Evolutionary conservation across 257 asterid species (phyloP), one percentile per base, ranked within the genome.

Genomic region (Nyctanthes arbortristis): DNA sequence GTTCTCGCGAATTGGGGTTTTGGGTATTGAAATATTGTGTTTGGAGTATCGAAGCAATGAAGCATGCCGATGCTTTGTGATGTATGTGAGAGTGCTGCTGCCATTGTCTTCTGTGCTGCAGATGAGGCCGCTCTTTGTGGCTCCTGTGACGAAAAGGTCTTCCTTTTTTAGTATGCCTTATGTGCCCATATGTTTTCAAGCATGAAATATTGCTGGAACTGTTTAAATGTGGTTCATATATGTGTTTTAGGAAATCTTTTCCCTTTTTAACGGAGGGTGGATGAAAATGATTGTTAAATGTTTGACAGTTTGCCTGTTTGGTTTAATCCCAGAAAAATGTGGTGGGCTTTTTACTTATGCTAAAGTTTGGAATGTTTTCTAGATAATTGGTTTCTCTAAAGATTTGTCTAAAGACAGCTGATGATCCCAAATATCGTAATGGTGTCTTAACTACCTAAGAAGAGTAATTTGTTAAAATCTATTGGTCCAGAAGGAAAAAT

Each of bases 21-120:
- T 55, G 25, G 18, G 11, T 13, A 34, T 10, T 62, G 45, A 60
- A 20, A 47, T 71, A 58, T 63, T 40, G 73, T 78, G 63, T 54
- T 52, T 52, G 14, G 31, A 52, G 24, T 76, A 67, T 74, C 3
- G 72, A 76, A 78, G 77, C 71, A 70, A 74, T 74, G 83, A 74
- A 84, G 85, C 74, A 88, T 88, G 92, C 85, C 88, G 81, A 85
- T 92, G 60, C 79, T 88, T 61, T 88, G 95, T 84, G 95, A 85
- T 72, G 89, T 75, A 16, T 88, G 92, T 70, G 95, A 85, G 81
- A 72, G 84, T 70, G 95, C 90, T 35, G 90, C 88, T 37, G 95
- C 95, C 9, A 82, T 85, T 54, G 78, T 88, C 29, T 88, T 88
- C 66, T 88, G 95, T 68, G 92, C 92, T 13, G 95, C 92, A 18